Evolutionary conservation across 148 eudicot species (phyloP), one percentile per base, ranked within the genome.

Genomic region (Nepenthes mirabilis): DNA sequence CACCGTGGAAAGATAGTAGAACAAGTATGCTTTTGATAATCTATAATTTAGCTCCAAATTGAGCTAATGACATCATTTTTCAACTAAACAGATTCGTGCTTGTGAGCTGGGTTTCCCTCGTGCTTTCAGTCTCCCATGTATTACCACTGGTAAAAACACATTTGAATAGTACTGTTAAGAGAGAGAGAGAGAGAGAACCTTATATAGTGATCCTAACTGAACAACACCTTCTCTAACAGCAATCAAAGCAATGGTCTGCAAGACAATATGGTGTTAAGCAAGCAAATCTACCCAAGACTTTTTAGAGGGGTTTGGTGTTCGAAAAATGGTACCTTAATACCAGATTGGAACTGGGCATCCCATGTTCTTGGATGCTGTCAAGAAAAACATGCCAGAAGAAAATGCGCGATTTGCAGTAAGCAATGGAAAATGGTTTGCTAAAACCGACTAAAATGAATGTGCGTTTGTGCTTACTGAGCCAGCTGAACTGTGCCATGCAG

Each of bases 261-360:
- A 37, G 14, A 14, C 32, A 2, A 37, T 40, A 5, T 58, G 23
- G 45, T 1, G 64, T 50, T 47, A 61, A 49, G 52, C 10, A 5
- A 60, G 50, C 34, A 60, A 34, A 14, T 43, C 35, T 47, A 12
- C 23, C 23, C 40, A 55, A 8, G 8, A 56, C n/a, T 37, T 36
- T 23, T 23, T 33, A 36, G 47, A 62, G 33, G 6, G 2, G 10
- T 62, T 47, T 14, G 2, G 53, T 37, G 34, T 9, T 4, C 7
- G 9, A 11, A 51, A 8, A 34, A 33, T 1, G 35, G 9, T 58
- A 93, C 99, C 99, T 88, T 93, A 49, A 93, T 88, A 59, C 99
- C 99, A 60, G 96, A 93, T 70, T 86, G 99, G 67, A 93, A 93
- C 72, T 93, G 99, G 34, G 96, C 96, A 65, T 93, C 96, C 99